A percentile compares a stretch with the other conserved stretches of the same genome.
phyloP scores from a whole-genome alignment of 306 rosid genomes.

The Lablab purpureus region DNA sequence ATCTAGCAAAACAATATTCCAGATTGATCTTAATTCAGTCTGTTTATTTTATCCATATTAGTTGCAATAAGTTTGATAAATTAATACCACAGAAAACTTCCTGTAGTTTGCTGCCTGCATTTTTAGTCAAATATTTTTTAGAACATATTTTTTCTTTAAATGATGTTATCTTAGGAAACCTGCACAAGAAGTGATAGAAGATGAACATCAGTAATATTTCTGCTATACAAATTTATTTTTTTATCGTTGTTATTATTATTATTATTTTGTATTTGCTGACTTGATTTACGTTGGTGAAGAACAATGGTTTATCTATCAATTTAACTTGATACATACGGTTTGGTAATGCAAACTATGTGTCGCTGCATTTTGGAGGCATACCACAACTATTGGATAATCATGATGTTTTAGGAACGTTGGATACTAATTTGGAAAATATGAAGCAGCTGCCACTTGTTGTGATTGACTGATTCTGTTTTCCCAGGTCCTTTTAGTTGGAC shows the following conservation, averaged over 20 bases:
- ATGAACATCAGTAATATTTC: neutral
- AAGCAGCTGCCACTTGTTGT: neutral
- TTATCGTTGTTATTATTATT: slow-evolving; percentile 2
- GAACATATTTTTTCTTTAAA: neutral
- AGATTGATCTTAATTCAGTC: slow-evolving; percentile 1
- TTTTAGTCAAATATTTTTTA: neutral
- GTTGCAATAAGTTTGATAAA: neutral
- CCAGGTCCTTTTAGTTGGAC: slow-evolving; percentile 3
- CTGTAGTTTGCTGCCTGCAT: neutral
- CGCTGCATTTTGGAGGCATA: slow-evolving; percentile 28
- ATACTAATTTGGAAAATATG: neutral
- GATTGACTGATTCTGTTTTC: neutral
- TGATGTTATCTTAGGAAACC: slow-evolving; percentile 19
- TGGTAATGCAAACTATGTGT: slow-evolving; percentile 26
- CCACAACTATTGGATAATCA: slow-evolving; percentile 21
- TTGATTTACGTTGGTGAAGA: slow-evolving; percentile 19
- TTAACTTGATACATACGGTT: slow-evolving; percentile 31
- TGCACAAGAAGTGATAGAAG: slow-evolving; percentile 26
- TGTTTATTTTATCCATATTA: neutral
- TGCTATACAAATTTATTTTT: neutral
- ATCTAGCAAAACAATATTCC: slow-evolving; percentile 18
- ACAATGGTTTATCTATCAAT: slow-evolving; percentile 21
- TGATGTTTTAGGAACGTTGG: slow-evolving; percentile 32
- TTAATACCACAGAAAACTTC: slow-evolving; percentile 14
- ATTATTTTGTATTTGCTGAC: slow-evolving; percentile 19